phyloP scores from a whole-genome alignment of 352 stramenopile genomes.

The Phytopythium helicoides region DNA sequence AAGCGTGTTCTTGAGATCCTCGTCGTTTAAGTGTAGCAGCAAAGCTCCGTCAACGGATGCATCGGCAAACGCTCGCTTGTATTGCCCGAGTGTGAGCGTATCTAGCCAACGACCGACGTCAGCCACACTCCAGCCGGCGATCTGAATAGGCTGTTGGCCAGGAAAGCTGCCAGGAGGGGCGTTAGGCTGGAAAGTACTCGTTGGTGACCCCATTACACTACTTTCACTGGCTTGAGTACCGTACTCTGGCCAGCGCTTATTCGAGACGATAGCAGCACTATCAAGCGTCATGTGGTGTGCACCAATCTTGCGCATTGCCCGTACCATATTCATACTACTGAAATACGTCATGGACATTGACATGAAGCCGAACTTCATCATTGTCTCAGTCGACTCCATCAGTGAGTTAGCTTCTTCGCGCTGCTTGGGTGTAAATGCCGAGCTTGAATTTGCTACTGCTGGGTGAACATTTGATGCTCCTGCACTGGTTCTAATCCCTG shows the following conservation, averaged over 20 bases:
- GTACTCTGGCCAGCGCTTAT: conserved; percentile 63
- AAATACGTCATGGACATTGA: conserved; percentile 98
- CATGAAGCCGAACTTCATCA: conserved; percentile 99
- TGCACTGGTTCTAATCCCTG: conserved; percentile 10
- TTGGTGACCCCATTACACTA: conserved; percentile 1
- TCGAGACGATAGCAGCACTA: conserved; percentile 58
- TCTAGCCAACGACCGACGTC: conserved; percentile 91
- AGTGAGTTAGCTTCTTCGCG: conserved; percentile 88
- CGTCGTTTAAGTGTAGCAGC: conserved; percentile 85
- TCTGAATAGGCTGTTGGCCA: conserved; percentile 61
- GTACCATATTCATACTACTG: conserved; percentile 96
- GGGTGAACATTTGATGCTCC: neutral
- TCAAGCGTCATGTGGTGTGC: conserved; percentile 91
- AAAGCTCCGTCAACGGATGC: conserved; percentile 88
- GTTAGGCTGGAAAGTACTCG: conserved; percentile 36
- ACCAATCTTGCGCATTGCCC: conserved; percentile 94
- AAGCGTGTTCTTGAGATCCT: conserved; percentile 94
- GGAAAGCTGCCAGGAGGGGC: conserved; percentile 51
- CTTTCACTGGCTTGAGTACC: conserved; percentile 8
- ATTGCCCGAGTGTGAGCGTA: conserved; percentile 85
- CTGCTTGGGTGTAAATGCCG: conserved; percentile 72
- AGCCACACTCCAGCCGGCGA: conserved; percentile 81
- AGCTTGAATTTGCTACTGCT: conserved; percentile 6
- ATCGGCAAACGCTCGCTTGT: conserved; percentile 88
- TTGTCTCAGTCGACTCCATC: conserved; percentile 95